Evolutionary conservation across 805 yeast genomes (phyloP), one percentile per base, ranked within the genome.

Genomic region (Candida takata): DNA sequence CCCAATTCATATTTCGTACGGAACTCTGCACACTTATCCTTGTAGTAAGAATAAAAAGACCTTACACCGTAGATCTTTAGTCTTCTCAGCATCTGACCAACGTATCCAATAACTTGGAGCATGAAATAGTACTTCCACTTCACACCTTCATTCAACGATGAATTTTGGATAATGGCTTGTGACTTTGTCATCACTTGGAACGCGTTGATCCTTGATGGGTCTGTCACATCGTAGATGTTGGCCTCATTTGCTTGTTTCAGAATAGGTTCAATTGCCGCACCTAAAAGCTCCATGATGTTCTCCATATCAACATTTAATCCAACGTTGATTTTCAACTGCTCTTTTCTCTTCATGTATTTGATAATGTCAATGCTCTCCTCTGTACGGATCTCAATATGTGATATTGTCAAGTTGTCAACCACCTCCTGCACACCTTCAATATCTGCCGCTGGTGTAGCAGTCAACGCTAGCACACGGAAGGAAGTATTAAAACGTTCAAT

Each of bases 391-490:
- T 90, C 97, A 29, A 87, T 77, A 36, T 69, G 69, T 0, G 96
- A 79, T 1, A 92, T 83, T 19, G 60, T 59, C 40, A 92, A 61
- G 48, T 84, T 85, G 37, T 74, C 70, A 1, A 92, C 77, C 19
- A 92, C 81, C 31, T 76, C 80, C 56, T 94, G 97, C 0, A 94
- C 94, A 3, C 90, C 84, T 39, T 84, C 95, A 2, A 85, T 71
- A 40, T 81, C 81, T 1, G 95, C 68, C 0, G 96, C 92, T 0
- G 99, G 99, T 0, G 99, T 92, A 1, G 99, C 99, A 0, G 97
- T 87, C 43, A 92, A 64, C 0, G 95, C 97, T 34, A 92, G 57
- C 0, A 88, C 65, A 30, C 98, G 65, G 46, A 77, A 81, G 2
- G 84, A 74, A 2, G 74, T 67, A 41, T 75, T 79, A 52, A 76